Evolutionary conservation across 2,329 filamentous ascomycete species (phyloP).

Genomic region (Colletotrichum tropicale): DNA sequence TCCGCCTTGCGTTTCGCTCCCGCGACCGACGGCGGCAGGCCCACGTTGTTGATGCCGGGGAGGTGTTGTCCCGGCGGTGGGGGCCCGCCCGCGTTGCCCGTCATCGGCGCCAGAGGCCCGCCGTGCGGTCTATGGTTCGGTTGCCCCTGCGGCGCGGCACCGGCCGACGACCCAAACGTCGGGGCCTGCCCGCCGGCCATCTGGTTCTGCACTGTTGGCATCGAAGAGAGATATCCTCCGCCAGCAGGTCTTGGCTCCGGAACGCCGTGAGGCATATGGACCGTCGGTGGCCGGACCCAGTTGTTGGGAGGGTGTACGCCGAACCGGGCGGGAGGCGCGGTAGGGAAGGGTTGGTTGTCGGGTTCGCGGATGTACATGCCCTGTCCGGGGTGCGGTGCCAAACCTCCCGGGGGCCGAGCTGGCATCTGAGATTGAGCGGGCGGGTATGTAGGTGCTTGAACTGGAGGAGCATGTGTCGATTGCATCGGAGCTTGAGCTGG

Average conservation of each 20-base stretch:
- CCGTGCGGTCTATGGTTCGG: background rate
- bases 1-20: conserved; percentile 7
- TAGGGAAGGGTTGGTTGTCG: background rate
- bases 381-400: background rate
- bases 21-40: background rate
- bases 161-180: background rate
- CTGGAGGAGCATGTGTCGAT: background rate
- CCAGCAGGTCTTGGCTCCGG: background rate
- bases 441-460: background rate
- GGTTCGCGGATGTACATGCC: background rate
- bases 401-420: background rate
- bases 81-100: background rate
- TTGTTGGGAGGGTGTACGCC: background rate
- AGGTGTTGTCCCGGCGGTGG: background rate
- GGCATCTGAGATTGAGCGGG: background rate
- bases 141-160: background rate
- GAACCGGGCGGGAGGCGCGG: background rate
- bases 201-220: background rate
- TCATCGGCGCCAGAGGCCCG: background rate
- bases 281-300: background rate
- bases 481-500: background rate
- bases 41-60: background rate
- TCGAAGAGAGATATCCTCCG: background rate
- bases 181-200: background rate
- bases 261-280: background rate